Evolutionary conservation across 495 filamentous ascomycete genomes (phyloP).

Genomic region (Penicillium antarcticum): DNA sequence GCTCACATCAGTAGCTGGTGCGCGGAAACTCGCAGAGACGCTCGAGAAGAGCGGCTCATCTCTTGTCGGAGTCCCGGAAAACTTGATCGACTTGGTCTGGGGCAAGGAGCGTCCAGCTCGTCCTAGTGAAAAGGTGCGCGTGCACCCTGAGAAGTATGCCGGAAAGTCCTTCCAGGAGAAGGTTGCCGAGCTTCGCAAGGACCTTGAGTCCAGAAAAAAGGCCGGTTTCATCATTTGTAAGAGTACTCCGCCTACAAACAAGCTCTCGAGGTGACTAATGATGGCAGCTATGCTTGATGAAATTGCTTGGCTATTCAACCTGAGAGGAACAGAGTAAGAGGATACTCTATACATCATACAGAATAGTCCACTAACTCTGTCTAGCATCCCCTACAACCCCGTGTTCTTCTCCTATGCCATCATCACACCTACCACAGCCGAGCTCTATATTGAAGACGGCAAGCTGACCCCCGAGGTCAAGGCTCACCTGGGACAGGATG

Average conservation of each 20-base stretch:
- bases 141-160: constrained; percentile 67
- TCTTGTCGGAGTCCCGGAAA: constrained; percentile 68
- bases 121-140: constrained; percentile 71
- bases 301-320: constrained; percentile 96
- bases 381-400: constrained; percentile 91
- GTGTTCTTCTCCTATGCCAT: constrained; percentile 98
- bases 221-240: constrained; percentile 82
- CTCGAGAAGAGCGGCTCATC: constrained; percentile 81
- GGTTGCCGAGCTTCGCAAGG: constrained; percentile 81
- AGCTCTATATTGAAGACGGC: constrained; percentile 77
- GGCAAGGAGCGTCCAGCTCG: constrained; percentile 65
- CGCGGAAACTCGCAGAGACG: constrained; percentile 80
- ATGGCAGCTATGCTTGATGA: constrained; percentile 81
- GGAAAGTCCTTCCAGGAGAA: constrained; percentile 85
- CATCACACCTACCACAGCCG: constrained; percentile 76
- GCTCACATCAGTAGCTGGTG: constrained; percentile 52
- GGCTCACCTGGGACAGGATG: constrained; percentile 67
- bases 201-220: constrained; percentile 87
- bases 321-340: constrained; percentile 86
- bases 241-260: constrained; percentile 1
- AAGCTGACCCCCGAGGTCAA: constrained; percentile 71
- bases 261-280: constrained; percentile 13
- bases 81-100: constrained; percentile 89
- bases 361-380: neutral
- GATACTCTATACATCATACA: neutral